phyloP scores from a whole-genome alignment of 805 yeast genomes.

The Clavispora phyllophila region DNA sequence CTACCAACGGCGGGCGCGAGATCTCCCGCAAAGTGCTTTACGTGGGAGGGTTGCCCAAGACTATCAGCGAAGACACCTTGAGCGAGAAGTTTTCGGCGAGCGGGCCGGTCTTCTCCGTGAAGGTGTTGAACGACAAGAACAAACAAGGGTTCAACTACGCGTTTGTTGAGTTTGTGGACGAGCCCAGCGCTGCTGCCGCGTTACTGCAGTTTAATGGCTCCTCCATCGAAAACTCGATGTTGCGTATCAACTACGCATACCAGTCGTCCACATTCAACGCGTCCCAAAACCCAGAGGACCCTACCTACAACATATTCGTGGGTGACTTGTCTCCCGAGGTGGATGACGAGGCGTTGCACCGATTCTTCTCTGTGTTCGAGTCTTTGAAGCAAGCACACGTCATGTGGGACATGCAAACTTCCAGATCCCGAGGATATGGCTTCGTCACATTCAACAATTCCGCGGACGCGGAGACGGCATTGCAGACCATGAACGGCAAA shows the following conservation, averaged over 20 bases:
- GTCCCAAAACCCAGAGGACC: conserved; percentile 35
- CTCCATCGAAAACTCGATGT: conserved; percentile 47
- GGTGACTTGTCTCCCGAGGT: conserved; percentile 84
- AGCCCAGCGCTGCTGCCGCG: conserved; percentile 58
- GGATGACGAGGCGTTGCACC: conserved; percentile 65
- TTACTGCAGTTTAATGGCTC: conserved; percentile 56
- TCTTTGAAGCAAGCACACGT: conserved; percentile 80
- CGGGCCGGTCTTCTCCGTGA: conserved; percentile 59
- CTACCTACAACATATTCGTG: conserved; percentile 70
- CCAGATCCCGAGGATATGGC: conserved; percentile 88
- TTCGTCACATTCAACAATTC: conserved; percentile 70
- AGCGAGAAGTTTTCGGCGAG: conserved; percentile 58
- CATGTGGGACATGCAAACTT: conserved; percentile 97
- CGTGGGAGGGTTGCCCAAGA: conserved; percentile 67
- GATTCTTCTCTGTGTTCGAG: conserved; percentile 51
- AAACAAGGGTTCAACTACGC: conserved; percentile 73
- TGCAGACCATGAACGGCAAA: conserved; percentile 69
- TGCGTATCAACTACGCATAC: conserved; percentile 77
- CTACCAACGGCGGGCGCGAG: conserved; percentile 77
- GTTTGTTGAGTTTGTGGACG: conserved; percentile 66
- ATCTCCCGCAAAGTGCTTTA: conserved; percentile 67
- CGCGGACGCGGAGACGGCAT: conserved; percentile 69
- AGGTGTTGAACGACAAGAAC: conserved; percentile 73
- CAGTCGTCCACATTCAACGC: conserved; percentile 67
- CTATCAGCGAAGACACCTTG: conserved; percentile 59